Evolutionary conservation across 2,329 filamentous ascomycete species (phyloP).

Genomic region (Phoma sp.): DNA sequence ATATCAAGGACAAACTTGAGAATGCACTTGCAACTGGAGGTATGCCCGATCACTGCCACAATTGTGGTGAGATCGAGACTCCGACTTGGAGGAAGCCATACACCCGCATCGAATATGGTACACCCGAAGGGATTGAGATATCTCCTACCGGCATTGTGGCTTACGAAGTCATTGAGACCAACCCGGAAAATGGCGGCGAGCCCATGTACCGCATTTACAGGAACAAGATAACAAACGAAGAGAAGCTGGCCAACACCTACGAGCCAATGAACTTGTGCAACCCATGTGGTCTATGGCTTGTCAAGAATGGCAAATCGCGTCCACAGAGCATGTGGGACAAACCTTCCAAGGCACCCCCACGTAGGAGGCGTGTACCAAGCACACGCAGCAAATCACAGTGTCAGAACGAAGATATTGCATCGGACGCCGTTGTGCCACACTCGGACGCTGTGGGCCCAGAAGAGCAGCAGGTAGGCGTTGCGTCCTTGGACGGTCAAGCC

Average conservation of each 20-base stretch:
- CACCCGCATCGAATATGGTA: constrained; percentile 75
- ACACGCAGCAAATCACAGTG: constrained; percentile 52
- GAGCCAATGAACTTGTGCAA: constrained; percentile 84
- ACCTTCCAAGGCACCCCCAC: constrained; percentile 51
- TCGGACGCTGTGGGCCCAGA: constrained; percentile 33
- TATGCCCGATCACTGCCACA: constrained; percentile 86
- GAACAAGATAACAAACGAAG: constrained; percentile 72
- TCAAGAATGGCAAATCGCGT: constrained; percentile 84
- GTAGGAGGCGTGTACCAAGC: constrained; percentile 36
- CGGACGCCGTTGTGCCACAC: constrained; percentile 39
- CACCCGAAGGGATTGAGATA: constrained; percentile 73
- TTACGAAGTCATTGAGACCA: constrained; percentile 39
- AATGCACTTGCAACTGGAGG: constrained; percentile 75
- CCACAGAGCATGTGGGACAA: constrained; percentile 82
- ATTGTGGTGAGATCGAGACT: constrained; percentile 95
- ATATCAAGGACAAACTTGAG: constrained; percentile 64
- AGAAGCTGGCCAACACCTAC: constrained; percentile 67
- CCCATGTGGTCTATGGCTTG: constrained; percentile 93
- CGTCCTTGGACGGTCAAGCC: constrained; percentile 18
- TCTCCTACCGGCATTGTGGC: constrained; percentile 74
- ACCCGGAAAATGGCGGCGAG: constrained; percentile 66
- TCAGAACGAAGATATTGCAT: constrained; percentile 55
- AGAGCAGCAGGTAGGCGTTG: constrained; percentile 16
- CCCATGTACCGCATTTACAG: constrained; percentile 78
- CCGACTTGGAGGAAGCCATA: constrained; percentile 96